Evolutionary conservation across 768 basidiomycete genomes (phyloP).

Genomic region (Russula earlei): DNA sequence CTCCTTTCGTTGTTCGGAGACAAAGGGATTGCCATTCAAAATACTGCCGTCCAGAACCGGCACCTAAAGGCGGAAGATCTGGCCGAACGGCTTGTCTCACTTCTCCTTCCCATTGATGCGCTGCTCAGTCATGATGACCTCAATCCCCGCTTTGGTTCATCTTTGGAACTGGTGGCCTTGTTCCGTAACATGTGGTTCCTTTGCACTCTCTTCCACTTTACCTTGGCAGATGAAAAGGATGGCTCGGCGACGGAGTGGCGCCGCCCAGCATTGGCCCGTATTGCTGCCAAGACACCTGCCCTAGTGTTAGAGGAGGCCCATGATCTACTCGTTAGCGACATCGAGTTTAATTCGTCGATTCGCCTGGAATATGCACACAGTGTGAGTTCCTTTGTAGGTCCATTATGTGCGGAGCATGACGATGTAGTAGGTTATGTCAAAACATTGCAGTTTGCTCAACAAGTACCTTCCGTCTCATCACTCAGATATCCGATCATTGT

Average conservation of each 20-base stretch:
- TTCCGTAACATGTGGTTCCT: constrained; percentile 96
- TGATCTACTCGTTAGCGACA: constrained; percentile 76
- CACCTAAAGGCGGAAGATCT: constrained; percentile 72
- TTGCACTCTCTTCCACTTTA: constrained; percentile 79
- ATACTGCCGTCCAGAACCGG: constrained; percentile 56
- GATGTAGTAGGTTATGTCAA: constrained; percentile 49
- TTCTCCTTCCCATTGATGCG: constrained; percentile 86
- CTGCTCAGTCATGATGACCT: constrained; percentile 66
- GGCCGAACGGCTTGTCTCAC: constrained; percentile 78
- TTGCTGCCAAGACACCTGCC: constrained; percentile 79
- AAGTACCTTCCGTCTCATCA: constrained; percentile 56
- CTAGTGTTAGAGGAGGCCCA: constrained; percentile 75
- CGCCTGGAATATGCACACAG: constrained; percentile 75
- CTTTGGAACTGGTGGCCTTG: constrained; percentile 54
- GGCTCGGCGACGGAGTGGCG: constrained; percentile 71
- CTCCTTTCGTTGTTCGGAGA: constrained; percentile 80
- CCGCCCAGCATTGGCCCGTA: constrained; percentile 61
- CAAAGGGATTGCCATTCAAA: constrained; percentile 86
- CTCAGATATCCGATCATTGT: constrained; percentile 62
- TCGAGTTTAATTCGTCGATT: constrained; percentile 89
- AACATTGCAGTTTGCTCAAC: constrained; percentile 55
- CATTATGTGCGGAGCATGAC: background rate
- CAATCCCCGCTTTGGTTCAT: constrained; percentile 44
- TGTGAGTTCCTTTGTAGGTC: constrained; percentile 33
- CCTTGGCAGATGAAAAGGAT: constrained; percentile 40